Conservation (phyloP, 257 asterid genomes). For the Gentiana dahurica region DNA sequence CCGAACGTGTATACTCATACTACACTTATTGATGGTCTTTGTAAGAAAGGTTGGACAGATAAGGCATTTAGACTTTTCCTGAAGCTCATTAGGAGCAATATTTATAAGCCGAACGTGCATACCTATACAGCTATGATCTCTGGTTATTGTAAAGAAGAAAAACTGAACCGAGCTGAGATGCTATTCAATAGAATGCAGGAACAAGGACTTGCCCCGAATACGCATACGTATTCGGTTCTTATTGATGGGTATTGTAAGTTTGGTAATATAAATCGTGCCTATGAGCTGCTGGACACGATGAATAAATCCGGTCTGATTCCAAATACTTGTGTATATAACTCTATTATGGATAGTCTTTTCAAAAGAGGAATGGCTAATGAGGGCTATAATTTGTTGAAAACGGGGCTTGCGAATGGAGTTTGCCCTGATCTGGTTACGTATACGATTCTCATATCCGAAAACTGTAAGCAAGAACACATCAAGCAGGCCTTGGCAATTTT, state of each 20-base stretch:
- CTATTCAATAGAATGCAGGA: conserved; percentile 73
- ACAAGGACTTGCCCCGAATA: conserved; percentile 70
- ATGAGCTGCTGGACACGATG: conserved; percentile 47
- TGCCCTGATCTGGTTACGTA: conserved; percentile 67
- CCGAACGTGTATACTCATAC: conserved; percentile 91
- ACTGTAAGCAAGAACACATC: conserved; percentile 49
- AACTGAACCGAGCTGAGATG: conserved; percentile 83
- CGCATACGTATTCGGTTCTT: conserved; percentile 61
- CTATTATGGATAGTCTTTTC: conserved; percentile 50
- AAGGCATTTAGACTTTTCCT: conserved; percentile 90
- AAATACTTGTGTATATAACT: conserved; percentile 41
- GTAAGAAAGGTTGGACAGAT: conserved; percentile 94
- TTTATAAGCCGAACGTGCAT: conserved; percentile 83
- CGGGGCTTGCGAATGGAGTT: conserved; percentile 26
- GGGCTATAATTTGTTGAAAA: conserved; percentile 46
- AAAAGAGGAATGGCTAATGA: conserved; percentile 57
- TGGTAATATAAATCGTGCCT: conserved; percentile 53
- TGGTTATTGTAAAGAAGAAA: conserved; percentile 88
- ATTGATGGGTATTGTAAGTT: conserved; percentile 67
- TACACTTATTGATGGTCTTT: conserved; percentile 71
- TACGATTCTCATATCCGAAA: conserved; percentile 63
- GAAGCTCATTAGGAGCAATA: conserved; percentile 84
- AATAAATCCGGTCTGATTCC: conserved; percentile 34
- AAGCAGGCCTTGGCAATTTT: conserved; percentile 50
- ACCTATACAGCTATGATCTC: conserved; percentile 86